Conservation (phyloP, 176 grass and related monocot genomes). For the Carex parvula region DNA sequence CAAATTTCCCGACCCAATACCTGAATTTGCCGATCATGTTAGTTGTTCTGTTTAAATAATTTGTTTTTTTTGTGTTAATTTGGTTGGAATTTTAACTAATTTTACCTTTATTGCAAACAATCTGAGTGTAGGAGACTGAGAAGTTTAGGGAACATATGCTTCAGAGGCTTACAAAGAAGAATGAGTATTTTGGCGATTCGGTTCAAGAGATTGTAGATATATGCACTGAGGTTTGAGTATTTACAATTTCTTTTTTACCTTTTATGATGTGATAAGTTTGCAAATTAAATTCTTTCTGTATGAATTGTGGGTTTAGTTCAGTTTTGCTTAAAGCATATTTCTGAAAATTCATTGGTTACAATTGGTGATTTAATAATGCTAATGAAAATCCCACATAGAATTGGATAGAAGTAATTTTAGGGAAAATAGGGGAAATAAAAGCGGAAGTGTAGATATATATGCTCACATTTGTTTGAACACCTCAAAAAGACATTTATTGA, state of each 20-base stretch:
- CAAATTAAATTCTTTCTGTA: neutral
- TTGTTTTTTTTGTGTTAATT: neutral
- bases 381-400: neutral
- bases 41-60: neutral
- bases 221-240: slow-evolving; percentile 63
- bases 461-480: neutral
- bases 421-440: neutral
- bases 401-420: neutral
- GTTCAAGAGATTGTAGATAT: slow-evolving; percentile 74
- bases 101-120: neutral
- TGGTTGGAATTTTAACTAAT: neutral
- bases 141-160: slow-evolving; percentile 86
- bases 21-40: slow-evolving; percentile 70
- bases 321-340: neutral
- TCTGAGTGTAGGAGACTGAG: slow-evolving; percentile 53
- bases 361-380: neutral
- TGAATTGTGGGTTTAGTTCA: neutral
- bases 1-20: slow-evolving; percentile 89
- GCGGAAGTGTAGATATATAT: neutral
- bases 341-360: neutral
- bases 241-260: neutral
- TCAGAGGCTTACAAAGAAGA: slow-evolving; percentile 61
- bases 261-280: neutral
- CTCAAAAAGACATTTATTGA: neutral
- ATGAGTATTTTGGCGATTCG: slow-evolving; percentile 69